phyloP scores from a whole-genome alignment of 805 yeast species.

The Metschnikowia sp. region DNA sequence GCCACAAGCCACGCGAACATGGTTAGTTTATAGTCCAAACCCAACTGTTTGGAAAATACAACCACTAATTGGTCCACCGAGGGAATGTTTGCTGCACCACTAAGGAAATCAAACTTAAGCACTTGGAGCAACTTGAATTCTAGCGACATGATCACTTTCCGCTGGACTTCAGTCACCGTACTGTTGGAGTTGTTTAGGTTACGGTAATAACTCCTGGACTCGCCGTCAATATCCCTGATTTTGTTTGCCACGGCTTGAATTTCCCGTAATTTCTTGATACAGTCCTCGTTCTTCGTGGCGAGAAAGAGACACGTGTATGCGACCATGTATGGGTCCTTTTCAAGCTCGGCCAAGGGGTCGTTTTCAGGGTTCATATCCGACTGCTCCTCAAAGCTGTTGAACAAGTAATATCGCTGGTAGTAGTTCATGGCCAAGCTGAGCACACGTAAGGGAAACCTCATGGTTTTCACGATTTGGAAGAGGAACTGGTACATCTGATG shows the following conservation, averaged over 20 bases:
- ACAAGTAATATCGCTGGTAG: constrained; percentile 67
- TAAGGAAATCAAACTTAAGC: constrained; percentile 75
- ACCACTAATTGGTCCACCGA: constrained; percentile 63
- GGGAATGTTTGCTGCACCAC: constrained; percentile 41
- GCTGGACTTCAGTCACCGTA: constrained; percentile 46
- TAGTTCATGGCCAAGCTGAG: constrained; percentile 68
- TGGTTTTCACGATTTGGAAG: constrained; percentile 46
- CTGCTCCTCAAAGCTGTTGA: constrained; percentile 52
- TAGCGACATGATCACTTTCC: constrained; percentile 52
- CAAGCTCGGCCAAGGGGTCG: constrained; percentile 23
- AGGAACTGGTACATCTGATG: constrained; percentile 53
- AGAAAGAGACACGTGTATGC: constrained; percentile 66
- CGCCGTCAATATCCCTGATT: constrained; percentile 34
- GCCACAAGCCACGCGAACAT: constrained; percentile 69
- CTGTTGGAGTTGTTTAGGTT: constrained; percentile 11
- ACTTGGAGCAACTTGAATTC: constrained; percentile 77
- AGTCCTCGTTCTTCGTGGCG: constrained; percentile 79
- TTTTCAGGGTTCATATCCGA: constrained; percentile 21
- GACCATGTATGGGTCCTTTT: constrained; percentile 52
- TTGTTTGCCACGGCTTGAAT: constrained; percentile 50
- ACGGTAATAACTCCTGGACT: constrained; percentile 25
- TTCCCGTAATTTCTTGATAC: constrained; percentile 70
- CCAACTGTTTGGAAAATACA: constrained; percentile 52
- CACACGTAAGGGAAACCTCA: constrained; percentile 69
- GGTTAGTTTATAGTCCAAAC: constrained; percentile 45